phyloP scores from a whole-genome alignment of 139 green algal genomes.

The Monoraphidium neglectum region DNA sequence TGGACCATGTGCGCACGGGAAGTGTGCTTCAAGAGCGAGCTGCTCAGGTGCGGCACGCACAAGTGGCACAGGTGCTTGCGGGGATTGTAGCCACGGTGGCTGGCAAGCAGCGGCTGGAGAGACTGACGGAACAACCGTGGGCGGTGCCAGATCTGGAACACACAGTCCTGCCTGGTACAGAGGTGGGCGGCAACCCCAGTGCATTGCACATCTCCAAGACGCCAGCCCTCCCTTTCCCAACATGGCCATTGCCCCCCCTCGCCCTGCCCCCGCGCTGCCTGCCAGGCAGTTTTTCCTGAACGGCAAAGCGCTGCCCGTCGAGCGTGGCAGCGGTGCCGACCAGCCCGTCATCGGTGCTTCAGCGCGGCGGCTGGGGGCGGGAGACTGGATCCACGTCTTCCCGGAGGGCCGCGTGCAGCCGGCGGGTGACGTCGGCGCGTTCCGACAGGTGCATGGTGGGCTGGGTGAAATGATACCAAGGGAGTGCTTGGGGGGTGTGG shows the following conservation, averaged over 20 bases:
- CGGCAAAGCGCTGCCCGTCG: constrained; percentile 86
- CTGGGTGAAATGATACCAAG: constrained; percentile 30
- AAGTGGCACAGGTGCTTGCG: too few relatives aligned
- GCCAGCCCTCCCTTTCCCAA: too few relatives aligned
- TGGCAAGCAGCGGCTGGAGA: not conserved
- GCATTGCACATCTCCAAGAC: too few relatives aligned
- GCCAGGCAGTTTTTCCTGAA: constrained; percentile 82
- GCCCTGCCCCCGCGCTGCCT: not conserved
- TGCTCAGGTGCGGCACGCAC: constrained; percentile 54
- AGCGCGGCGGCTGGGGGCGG: constrained; percentile 42
- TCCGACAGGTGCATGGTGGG: constrained; percentile 77
- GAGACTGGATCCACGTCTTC: constrained; percentile 91
- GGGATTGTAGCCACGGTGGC: too few relatives aligned
- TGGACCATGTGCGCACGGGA: constrained; percentile 88
- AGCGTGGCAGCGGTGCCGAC: constrained; percentile 57
- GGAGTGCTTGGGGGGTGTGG: constrained; percentile 3
- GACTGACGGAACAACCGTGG: not conserved
- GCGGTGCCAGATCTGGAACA: too few relatives aligned
- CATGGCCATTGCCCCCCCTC: too few relatives aligned
- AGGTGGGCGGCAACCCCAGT: too few relatives aligned
- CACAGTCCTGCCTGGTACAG: too few relatives aligned
- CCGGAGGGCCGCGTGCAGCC: constrained; percentile 82
- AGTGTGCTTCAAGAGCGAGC: constrained; percentile 80
- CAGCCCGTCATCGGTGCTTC: constrained; percentile 72
- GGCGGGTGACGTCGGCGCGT: constrained; percentile 62